Conservation (phyloP, 2,329 filamentous ascomycete genomes). For the Eutypa lata region DNA sequence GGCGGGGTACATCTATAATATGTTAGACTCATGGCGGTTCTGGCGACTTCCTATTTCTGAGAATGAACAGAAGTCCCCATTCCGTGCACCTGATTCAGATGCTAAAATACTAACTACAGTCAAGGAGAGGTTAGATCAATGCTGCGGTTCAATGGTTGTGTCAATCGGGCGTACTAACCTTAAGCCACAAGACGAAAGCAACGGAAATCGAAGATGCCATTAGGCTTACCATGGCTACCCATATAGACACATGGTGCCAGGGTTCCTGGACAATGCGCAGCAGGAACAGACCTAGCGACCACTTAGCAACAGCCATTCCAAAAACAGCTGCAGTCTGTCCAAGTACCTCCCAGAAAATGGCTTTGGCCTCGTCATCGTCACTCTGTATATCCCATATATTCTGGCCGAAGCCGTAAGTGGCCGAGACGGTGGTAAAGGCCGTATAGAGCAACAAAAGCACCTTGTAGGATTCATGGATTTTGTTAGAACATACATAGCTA, state of each 20-base stretch:
- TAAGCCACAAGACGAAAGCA: background rate
- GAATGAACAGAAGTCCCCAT: background rate
- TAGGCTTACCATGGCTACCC: background rate
- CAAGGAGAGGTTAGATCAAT: background rate
- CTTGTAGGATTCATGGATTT: background rate
- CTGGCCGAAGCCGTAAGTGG: background rate
- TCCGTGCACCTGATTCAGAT: background rate
- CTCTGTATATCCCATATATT: background rate
- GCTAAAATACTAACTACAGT: no score
- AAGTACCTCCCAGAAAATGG: background rate
- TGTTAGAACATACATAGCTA: no score
- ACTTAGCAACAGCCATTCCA: constrained; percentile 1
- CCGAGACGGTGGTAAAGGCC: background rate
- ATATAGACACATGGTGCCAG: background rate
- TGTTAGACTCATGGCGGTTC: background rate
- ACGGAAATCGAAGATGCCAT: background rate
- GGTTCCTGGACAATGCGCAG: background rate
- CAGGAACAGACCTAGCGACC: constrained; percentile 1
- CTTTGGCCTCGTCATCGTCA: background rate
- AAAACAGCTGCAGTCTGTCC: background rate
- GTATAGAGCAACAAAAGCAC: background rate
- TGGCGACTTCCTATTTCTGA: no score
- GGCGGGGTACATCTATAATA: background rate
- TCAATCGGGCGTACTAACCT: background rate
- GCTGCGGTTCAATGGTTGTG: background rate